Percentiles rank a stretch among this genome's conserved stretches.
Conservation (phyloP, 495 filamentous ascomycete species). For the Aspergillus wentii region DNA sequence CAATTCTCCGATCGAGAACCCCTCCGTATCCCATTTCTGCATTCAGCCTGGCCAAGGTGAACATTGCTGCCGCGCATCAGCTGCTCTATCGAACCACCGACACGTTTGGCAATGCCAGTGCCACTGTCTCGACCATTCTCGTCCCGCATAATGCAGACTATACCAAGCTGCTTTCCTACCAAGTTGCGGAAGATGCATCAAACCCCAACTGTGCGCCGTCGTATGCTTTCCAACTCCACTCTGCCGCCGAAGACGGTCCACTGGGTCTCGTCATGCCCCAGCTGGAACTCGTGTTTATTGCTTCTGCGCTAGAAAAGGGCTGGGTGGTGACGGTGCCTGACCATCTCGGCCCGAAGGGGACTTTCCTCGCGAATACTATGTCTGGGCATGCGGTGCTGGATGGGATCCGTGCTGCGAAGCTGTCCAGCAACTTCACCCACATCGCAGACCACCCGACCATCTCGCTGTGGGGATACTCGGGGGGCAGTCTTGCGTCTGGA, state of each 20-base stretch:
- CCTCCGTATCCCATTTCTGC: conserved; percentile 19
- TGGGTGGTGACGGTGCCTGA: conserved; percentile 47
- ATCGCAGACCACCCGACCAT: conserved; percentile 14
- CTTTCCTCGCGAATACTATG: conserved; percentile 36
- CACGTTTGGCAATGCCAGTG: conserved; percentile 32
- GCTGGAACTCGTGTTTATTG: conserved; percentile 22
- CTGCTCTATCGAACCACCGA: conserved; percentile 50
- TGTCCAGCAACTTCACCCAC: conserved; percentile 11
- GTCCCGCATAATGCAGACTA: conserved; percentile 29
- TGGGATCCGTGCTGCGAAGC: conserved; percentile 36
- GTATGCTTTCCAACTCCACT: conserved; percentile 11
- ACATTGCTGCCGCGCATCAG: conserved; percentile 37
- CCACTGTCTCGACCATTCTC: conserved; percentile 47
- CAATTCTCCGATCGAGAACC: conserved; percentile 38
- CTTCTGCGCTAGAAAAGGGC: conserved; percentile 27
- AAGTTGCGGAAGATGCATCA: conserved; percentile 38
- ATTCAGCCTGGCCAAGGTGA: conserved; percentile 23
- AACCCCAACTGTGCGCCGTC: conserved; percentile 25
- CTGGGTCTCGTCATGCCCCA: conserved; percentile 19
- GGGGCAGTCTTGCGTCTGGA: conserved; percentile 43
- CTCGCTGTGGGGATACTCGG: conserved; percentile 50
- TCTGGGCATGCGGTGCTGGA: conserved; percentile 45
- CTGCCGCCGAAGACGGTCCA: conserved; percentile 7
- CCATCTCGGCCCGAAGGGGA: conserved; percentile 38
- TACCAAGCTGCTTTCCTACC: conserved; percentile 37